Percentiles rank a stretch among this genome's conserved stretches.
phyloP scores from a whole-genome alignment of 768 basidiomycete species.

The Boletus sp. region DNA sequence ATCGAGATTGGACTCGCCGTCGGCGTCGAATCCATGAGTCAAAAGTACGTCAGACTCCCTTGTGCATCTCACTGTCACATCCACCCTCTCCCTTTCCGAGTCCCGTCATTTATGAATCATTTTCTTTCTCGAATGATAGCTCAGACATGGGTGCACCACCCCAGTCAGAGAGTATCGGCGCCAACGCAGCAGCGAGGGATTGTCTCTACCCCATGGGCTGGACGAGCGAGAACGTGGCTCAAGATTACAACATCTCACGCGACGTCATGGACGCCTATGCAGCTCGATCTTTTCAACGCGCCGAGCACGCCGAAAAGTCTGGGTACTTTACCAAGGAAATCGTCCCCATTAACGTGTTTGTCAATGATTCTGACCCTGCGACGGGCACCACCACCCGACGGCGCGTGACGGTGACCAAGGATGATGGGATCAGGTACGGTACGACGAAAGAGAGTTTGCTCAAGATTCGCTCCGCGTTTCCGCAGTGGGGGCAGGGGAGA shows the following conservation, averaged over 20 bases:
- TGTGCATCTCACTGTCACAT: too few relatives aligned
- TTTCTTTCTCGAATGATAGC: conserved; percentile 31
- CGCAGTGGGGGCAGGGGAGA: conserved; percentile 69
- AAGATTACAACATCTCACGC: conserved; percentile 66
- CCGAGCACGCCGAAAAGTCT: conserved; percentile 66
- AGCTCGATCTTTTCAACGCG: conserved; percentile 72
- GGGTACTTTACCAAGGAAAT: conserved; percentile 70
- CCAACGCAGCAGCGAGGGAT: conserved; percentile 54
- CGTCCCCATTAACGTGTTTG: conserved; percentile 67
- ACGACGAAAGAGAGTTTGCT: conserved; percentile 63
- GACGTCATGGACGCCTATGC: conserved; percentile 76
- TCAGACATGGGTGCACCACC: conserved; percentile 60
- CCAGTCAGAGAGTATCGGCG: conserved; percentile 59
- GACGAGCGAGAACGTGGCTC: conserved; percentile 85
- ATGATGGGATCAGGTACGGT: conserved; percentile 76
- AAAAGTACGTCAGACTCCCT: conserved; percentile 45
- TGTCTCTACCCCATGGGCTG: conserved; percentile 79
- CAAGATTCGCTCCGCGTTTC: conserved; percentile 74
- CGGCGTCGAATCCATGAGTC: conserved; percentile 86
- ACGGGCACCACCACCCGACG: conserved; percentile 46
- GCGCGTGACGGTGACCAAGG: conserved; percentile 55
- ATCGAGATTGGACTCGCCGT: conserved; percentile 77
- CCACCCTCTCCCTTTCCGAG: not conserved
- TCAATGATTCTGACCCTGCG: conserved; percentile 55
- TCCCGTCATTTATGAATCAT: not conserved